phyloP scores from a whole-genome alignment of 2,329 filamentous ascomycete genomes.

The Apiospora pterosperma region DNA sequence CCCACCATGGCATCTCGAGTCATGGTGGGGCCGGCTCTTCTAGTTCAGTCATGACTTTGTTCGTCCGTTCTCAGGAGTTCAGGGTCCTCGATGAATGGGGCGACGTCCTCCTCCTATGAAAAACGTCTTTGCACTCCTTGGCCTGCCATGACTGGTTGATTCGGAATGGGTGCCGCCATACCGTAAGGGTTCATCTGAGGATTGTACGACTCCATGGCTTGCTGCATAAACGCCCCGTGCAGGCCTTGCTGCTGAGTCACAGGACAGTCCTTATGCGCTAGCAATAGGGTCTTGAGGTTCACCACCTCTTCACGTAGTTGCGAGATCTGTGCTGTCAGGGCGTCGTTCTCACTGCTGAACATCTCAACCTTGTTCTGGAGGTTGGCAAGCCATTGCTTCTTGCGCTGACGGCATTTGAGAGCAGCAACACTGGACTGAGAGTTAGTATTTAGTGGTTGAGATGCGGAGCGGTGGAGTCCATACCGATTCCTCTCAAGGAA shows the following conservation, averaged over 20 bases:
- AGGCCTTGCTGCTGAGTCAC: slow-evolving; percentile 85
- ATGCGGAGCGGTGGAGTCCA: slow-evolving; percentile 20
- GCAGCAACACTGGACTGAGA: slow-evolving; percentile 71
- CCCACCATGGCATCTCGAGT: not conserved
- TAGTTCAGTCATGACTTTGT: not conserved
- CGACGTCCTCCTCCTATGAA: slow-evolving; percentile 40
- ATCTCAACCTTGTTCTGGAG: slow-evolving; percentile 92
- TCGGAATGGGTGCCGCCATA: slow-evolving; percentile 50
- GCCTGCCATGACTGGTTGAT: slow-evolving; percentile 53
- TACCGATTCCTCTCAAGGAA: slow-evolving; percentile 96
- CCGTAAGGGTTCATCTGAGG: slow-evolving; percentile 58
- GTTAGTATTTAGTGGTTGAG: slow-evolving; percentile 16
- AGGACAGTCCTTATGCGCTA: slow-evolving; percentile 95
- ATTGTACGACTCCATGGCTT: slow-evolving; percentile 52
- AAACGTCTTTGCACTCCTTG: slow-evolving; percentile 54
- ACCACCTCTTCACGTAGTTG: slow-evolving; percentile 89
- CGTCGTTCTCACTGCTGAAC: slow-evolving; percentile 88
- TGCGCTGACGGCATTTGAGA: slow-evolving; percentile 92
- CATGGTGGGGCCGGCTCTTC: not conserved
- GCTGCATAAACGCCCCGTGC: slow-evolving; percentile 53
- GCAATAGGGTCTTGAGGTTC: slow-evolving; percentile 84
- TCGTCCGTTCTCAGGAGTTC: not conserved
- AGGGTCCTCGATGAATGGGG: slow-evolving; percentile 11
- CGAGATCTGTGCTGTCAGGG: slow-evolving; percentile 76
- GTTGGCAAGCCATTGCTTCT: slow-evolving; percentile 98